These are phyloP conservation scores for Penicillium lividum DNA, from an alignment of 495 filamentous ascomycete species.

Conservation along the genomic window DNA sequence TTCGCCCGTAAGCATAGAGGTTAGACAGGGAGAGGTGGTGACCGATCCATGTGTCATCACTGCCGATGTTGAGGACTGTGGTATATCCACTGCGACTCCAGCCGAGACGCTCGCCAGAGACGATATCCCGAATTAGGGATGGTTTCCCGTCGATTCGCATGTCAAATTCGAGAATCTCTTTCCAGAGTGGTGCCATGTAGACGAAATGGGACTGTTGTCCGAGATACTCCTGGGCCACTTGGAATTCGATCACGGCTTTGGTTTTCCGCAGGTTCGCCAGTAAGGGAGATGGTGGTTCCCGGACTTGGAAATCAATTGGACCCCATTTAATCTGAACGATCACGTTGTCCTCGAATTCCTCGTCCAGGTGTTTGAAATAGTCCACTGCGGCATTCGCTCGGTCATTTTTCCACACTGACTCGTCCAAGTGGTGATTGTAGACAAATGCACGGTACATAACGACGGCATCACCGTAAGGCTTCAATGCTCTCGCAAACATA, in stretches of 20 bases:
- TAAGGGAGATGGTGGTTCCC: slow-evolving; percentile 67
- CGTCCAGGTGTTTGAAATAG: slow-evolving; percentile 66
- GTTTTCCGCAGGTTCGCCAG: slow-evolving; percentile 65
- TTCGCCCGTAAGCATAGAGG: slow-evolving; percentile 66
- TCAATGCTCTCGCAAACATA: slow-evolving; percentile 61
- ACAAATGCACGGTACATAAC: slow-evolving; percentile 76
- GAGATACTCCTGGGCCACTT: slow-evolving; percentile 70
- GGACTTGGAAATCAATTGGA: slow-evolving; percentile 75
- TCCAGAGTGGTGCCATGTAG: slow-evolving; percentile 68
- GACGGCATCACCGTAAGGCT: slow-evolving; percentile 61
- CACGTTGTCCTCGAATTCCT: slow-evolving; percentile 67
- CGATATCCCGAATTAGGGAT: slow-evolving; percentile 56
- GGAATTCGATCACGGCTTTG: slow-evolving; percentile 61
- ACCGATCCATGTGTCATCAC: slow-evolving; percentile 66
- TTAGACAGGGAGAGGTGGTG: slow-evolving; percentile 71
- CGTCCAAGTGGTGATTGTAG: slow-evolving; percentile 58
- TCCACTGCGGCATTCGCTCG: slow-evolving; percentile 69
- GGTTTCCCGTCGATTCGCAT: slow-evolving; percentile 57
- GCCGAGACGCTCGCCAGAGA: slow-evolving; percentile 60
- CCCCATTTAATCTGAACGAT: slow-evolving; percentile 74
- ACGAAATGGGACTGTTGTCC: slow-evolving; percentile 71
- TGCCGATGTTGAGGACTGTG: slow-evolving; percentile 70
- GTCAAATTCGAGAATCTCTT: slow-evolving; percentile 65
- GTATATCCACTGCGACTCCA: slow-evolving; percentile 61
- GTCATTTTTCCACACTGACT: slow-evolving; percentile 63